Base-by-base conservation (phyloP, 345 rosid species). In the Eucalyptus dawsonii region DNA sequence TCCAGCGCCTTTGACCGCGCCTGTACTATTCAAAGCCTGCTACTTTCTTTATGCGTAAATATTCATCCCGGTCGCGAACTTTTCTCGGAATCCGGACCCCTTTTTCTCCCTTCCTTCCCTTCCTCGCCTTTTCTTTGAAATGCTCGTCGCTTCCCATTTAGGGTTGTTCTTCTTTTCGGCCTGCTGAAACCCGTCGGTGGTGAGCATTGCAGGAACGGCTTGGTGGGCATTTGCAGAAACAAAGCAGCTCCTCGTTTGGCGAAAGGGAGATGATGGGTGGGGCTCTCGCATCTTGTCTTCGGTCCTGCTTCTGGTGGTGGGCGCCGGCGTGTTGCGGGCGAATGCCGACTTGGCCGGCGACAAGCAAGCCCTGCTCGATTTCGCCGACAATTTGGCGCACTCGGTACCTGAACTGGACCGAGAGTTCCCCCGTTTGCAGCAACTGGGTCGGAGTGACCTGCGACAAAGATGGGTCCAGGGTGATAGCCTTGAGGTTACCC, bases 371-470 rank as follows among this genome's bases (percentile, higher is more conserved):
- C 91, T 97, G 91, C 96, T 95, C 42, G 95, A 95, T 47, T 97
- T 97, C 88, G 92, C 89, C 34, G 92, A 91, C 76, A 86, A 60
- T 31, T 90, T 94, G 69, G 93, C 88, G 69, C 95, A 94, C 50
- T 93, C 98, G 98, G 37, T 83, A 81, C 86, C 93, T 95, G 29
- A 93, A 88, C 89, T 97, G 99, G 99, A 94, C 93, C 47, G 91
- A 91, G 89, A 91, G 92, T 89, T 91, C 94, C 45, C 88, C 92
- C 0, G 94, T 94, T 83, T 97, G 99, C 92, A 86, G 90, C 49
- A 85, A 87, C 88, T 97, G 99, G 99, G 93, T 90, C 45, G 99
- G 99, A 88, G 93, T 98, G 87, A 92, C 94, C 89, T 98, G 99
- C 91, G 95, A 90, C 76, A 29, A 44, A 87, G 94, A 94, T 90